Conservation (phyloP, 768 basidiomycete species). For the Pleurotus djamor region DNA sequence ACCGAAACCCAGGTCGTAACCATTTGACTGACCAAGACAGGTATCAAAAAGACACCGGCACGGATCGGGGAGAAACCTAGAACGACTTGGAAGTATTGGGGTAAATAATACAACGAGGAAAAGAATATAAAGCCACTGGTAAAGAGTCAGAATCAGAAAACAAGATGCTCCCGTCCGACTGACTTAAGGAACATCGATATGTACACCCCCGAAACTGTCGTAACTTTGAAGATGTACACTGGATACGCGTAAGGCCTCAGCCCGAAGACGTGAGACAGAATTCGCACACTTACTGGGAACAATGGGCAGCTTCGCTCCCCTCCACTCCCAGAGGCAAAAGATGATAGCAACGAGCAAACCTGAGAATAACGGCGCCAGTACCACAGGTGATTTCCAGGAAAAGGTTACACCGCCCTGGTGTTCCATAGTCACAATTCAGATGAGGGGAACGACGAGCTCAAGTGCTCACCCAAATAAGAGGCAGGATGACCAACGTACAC, state of each 20-base stretch:
- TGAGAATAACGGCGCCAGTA: conserved; percentile 57
- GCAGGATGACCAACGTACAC: conserved; percentile 63
- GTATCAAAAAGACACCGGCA: conserved; percentile 59
- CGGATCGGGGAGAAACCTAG: conserved; percentile 65
- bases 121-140: conserved; percentile 64
- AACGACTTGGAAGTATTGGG: conserved; percentile 75
- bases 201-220: conserved; percentile 67
- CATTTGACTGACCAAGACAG: conserved; percentile 66
- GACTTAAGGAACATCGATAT: conserved; percentile 70
- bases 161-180: conserved; percentile 12
- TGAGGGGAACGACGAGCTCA: background rate
- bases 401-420: conserved; percentile 70
- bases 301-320: conserved; percentile 65
- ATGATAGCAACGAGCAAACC: conserved; percentile 50
- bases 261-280: background rate
- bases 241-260: background rate
- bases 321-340: conserved; percentile 76
- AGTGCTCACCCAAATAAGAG: conserved; percentile 64
- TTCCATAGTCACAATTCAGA: background rate
- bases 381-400: conserved; percentile 66
- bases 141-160: too few species aligned
- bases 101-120: conserved; percentile 68
- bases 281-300: conserved; percentile 53
- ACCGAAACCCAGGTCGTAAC: conserved; percentile 53
- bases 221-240: conserved; percentile 73